Percentiles rank a stretch among this genome's conserved stretches.
phyloP scores from a whole-genome alignment of 306 rosid genomes.

The Ochetophila trinervis region DNA sequence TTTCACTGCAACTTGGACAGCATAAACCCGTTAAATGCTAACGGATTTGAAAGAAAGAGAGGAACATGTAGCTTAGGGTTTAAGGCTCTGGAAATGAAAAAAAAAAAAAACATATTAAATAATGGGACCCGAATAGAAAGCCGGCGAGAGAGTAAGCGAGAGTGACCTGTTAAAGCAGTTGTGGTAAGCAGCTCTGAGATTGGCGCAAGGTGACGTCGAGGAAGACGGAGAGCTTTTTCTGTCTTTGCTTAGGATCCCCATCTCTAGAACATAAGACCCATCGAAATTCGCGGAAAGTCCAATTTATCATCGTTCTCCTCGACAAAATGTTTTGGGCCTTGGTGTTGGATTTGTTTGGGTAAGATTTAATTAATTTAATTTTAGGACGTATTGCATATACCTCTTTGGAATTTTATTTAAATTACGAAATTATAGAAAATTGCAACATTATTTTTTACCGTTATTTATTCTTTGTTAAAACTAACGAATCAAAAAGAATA shows the following conservation, averaged over 20 bases:
- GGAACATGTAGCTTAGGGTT: constrained; percentile 34
- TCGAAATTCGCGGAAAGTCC: neutral
- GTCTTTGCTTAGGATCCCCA: constrained; percentile 34
- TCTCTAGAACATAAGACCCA: neutral
- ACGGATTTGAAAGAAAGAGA: neutral
- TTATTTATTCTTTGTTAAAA: too few relatives aligned
- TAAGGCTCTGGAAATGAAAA: neutral
- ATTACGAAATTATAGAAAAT: too few relatives aligned
- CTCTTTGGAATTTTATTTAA: too few relatives aligned
- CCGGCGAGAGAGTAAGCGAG: neutral
- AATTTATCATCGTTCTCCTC: neutral
- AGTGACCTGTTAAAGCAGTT: constrained; percentile 77
- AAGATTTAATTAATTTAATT: too few relatives aligned
- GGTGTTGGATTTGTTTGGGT: neutral
- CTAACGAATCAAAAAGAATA: too few relatives aligned
- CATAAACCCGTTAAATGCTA: neutral
- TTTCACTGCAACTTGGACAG: neutral
- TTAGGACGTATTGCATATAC: too few relatives aligned
- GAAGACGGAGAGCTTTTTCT: constrained; percentile 40
- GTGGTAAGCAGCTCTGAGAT: constrained; percentile 77
- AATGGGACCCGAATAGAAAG: neutral
- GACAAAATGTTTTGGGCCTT: constrained; percentile 1
- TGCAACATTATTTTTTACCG: too few relatives aligned
- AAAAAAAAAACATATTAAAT: neutral
- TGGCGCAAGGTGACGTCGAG: constrained; percentile 61